Evolutionary conservation across 2,329 filamentous ascomycete species (phyloP).

Genomic region (Cladophialophora exuberans): DNA sequence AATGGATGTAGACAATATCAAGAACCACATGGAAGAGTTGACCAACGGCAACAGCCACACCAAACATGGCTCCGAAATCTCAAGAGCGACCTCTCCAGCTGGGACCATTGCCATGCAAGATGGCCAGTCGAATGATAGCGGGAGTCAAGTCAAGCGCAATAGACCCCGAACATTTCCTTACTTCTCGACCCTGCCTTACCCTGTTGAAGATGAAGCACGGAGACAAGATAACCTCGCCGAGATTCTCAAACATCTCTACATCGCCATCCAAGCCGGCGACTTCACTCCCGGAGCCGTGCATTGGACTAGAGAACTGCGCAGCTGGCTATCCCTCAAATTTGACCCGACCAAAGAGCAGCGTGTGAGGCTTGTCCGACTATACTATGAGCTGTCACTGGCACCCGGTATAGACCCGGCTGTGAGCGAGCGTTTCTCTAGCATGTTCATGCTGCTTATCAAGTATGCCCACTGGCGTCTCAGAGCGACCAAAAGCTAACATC

Average conservation of each 20-base stretch:
- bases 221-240: constrained; percentile 79
- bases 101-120: constrained; percentile 52
- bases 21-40: constrained; percentile 24
- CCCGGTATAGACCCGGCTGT: constrained; percentile 82
- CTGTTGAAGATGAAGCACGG: constrained; percentile 77
- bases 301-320: constrained; percentile 94
- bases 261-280: constrained; percentile 87
- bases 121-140: constrained; percentile 51
- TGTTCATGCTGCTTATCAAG: constrained; percentile 97
- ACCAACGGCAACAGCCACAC: constrained; percentile 17
- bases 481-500: constrained; percentile 33
- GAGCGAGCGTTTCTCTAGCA: constrained; percentile 89
- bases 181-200: constrained; percentile 85
- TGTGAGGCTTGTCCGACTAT: constrained; percentile 82
- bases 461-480: constrained; percentile 48
- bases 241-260: constrained; percentile 92
- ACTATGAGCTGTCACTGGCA: constrained; percentile 90
- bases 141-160: constrained; percentile 67
- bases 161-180: constrained; percentile 90
- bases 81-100: constrained; percentile 83
- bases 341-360: constrained; percentile 86
- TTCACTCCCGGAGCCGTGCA: constrained; percentile 92
- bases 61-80: constrained; percentile 59
- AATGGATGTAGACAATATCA: constrained; percentile 24
- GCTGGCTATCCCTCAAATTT: constrained; percentile 96